Evolutionary conservation across 345 rosid genomes (phyloP), one percentile per base, ranked within the genome.

Genomic region (Eucalyptus melliodora): DNA sequence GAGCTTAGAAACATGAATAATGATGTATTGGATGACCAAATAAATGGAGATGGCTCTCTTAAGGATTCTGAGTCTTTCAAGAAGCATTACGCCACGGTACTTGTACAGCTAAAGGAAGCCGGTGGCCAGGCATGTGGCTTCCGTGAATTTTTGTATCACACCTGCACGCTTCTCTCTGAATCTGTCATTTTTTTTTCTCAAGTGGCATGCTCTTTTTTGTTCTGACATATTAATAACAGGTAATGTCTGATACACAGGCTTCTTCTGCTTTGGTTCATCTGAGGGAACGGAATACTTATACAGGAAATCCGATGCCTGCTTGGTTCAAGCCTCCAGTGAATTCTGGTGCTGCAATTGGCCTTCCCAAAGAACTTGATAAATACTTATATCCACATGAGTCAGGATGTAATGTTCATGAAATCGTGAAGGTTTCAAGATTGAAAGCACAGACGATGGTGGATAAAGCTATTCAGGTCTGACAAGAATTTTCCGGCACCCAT

Each of bases 381-480:
- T 93, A 92, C 88, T 72, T 80, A 50, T 88, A 87, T 88, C 93
- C 92, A 59, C 95, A 93, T 92, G 99, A 97, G 90, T 91, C 94
- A 83, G 98, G 92, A 91, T 95, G 98, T 88, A 94, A 91, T 87
- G 95, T 93, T 85, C 90, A 90, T 81, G 98, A 96, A 92, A 94
- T 96, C 90, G 95, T 98, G 37, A 91, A 93, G 86, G 93, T 93
- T 86, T 98, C 99, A 87, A 96, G 93, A 90, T 56, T 90, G 86
- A 94, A 92, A 94, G 99, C 99, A 55, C 94, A 90, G 72, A 81
- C 93, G 86, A 97, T 98, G 99, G 96, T 98, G 72, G 97, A 98
- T 94, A 94, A 94, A 83, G 99, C 98, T 91, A 91, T 96, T 49
- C 95, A 98, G 98, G 99, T 98, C 91, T 82, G 11, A 53, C 42